These are phyloP conservation scores for Penicillium macrosclerotiorum DNA, from an alignment of 495 filamentous ascomycete genomes.

Conservation along the genomic window DNA sequence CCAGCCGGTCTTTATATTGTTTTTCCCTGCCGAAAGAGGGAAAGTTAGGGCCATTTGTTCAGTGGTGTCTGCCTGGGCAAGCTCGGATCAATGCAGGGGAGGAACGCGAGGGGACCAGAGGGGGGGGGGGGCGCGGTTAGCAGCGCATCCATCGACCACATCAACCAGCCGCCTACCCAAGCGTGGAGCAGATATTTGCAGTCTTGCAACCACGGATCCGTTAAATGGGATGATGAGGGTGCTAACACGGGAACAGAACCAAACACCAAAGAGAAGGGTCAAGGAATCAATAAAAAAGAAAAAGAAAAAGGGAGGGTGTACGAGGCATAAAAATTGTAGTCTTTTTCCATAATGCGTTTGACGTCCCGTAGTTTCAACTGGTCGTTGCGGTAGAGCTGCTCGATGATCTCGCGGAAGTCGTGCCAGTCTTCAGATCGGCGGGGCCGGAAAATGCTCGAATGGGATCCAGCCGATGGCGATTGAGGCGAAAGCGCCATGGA, in stretches of 20 bases:
- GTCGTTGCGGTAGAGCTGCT: conserved; percentile 41
- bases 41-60: neutral
- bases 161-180: too few relatives aligned
- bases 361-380: conserved; percentile 45
- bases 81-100: too few relatives aligned
- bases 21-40: conserved; percentile 34
- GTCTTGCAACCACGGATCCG: too few relatives aligned
- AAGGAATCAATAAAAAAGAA: conserved; percentile 5
- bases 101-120: too few relatives aligned
- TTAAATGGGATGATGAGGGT: neutral
- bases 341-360: conserved; percentile 41
- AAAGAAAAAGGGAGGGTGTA: conserved; percentile 26
- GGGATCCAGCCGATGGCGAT: conserved; percentile 17
- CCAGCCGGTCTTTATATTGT: conserved; percentile 47
- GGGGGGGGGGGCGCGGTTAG: too few relatives aligned
- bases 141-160: too few relatives aligned
- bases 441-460: conserved; percentile 31
- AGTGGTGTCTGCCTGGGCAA: too few relatives aligned
- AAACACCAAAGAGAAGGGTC: conserved; percentile 5
- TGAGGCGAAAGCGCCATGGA: conserved; percentile 19
- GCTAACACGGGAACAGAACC: neutral
- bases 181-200: too few relatives aligned
- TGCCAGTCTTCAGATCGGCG: conserved; percentile 46
- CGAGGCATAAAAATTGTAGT: conserved; percentile 44
- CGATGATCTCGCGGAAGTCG: conserved; percentile 38